Percentiles rank a stretch among this genome's conserved stretches.
Conservation (phyloP, 2,329 filamentous ascomycete species). For the Paracorniculantispora psalliotae region DNA sequence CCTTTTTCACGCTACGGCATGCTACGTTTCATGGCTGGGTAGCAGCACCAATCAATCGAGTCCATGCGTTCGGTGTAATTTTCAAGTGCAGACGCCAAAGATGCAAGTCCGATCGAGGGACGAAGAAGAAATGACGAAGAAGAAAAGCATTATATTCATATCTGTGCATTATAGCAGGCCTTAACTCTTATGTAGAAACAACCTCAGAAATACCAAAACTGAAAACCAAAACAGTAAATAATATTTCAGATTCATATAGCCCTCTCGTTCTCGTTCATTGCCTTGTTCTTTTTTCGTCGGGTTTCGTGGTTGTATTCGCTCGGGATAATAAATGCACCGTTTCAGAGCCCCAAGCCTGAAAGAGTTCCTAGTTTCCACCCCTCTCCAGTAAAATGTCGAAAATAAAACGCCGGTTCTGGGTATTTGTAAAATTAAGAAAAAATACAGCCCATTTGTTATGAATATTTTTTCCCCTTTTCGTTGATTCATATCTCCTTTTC, state of each 20-base stretch:
- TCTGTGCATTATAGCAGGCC: not conserved
- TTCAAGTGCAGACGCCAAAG: not conserved
- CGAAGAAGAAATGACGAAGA: not conserved
- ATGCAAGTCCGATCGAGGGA: not conserved
- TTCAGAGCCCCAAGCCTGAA: not conserved
- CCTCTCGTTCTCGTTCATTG: not conserved
- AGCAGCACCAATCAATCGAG: not conserved
- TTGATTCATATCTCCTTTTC: not conserved
- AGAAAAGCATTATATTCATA: not conserved
- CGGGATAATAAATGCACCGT: not conserved
- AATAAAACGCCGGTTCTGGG: constrained; percentile 9
- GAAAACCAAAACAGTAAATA: not conserved
- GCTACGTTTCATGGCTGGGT: not conserved
- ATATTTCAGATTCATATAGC: not conserved
- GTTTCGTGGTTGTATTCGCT: not conserved
- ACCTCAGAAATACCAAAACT: not conserved
- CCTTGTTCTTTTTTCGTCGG: not conserved
- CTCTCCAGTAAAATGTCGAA: not conserved
- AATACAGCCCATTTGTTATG: constrained; percentile 10
- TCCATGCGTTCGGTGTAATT: not conserved
- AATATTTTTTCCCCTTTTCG: not conserved
- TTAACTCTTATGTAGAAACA: not conserved
- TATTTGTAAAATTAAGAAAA: constrained; percentile 10
- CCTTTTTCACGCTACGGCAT: not conserved
- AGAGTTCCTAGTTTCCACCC: not conserved